Conservation (phyloP, 768 basidiomycete genomes). For the Gymnopilus junonius region DNA sequence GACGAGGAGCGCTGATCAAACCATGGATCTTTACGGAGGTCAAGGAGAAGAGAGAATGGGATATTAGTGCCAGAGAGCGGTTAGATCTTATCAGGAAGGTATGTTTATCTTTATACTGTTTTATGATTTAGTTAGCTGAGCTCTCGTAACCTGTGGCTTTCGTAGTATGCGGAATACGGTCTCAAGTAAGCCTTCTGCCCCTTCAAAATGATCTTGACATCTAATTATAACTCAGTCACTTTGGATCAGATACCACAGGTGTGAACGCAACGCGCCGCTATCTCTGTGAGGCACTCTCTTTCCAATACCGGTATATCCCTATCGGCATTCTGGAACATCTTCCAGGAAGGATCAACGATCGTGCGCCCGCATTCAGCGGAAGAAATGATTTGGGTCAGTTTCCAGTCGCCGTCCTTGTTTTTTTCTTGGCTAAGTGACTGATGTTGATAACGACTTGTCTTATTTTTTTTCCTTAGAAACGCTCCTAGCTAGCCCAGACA, state of each 20-base stretch:
- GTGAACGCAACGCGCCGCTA: conserved; percentile 92
- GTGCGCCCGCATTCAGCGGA: conserved; percentile 86
- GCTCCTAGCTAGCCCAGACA: conserved; percentile 76
- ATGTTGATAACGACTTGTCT: neutral
- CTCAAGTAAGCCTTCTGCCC: conserved; percentile 66
- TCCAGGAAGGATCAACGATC: conserved; percentile 86
- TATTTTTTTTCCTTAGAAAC: conserved; percentile 61
- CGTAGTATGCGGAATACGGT: conserved; percentile 85
- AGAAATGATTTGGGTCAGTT: conserved; percentile 82
- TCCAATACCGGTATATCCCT: conserved; percentile 95
- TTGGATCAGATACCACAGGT: conserved; percentile 86
- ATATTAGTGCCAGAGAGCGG: conserved; percentile 84
- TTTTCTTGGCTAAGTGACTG: neutral
- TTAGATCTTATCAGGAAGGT: conserved; percentile 81
- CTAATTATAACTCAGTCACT: too few species aligned
- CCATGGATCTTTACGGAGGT: conserved; percentile 97
- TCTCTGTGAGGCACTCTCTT: conserved; percentile 93
- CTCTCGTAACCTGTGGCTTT: too few species aligned
- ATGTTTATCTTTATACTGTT: conserved; percentile 18
- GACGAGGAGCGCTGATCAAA: conserved; percentile 93
- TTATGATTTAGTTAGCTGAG: neutral
- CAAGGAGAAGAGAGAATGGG: conserved; percentile 92
- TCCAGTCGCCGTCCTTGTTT: conserved; percentile 12
- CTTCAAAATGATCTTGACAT: too few species aligned
- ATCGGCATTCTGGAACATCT: conserved; percentile 87